phyloP scores from a whole-genome alignment of 352 stramenopile species.

The Stephanocyclus meneghinianus region DNA sequence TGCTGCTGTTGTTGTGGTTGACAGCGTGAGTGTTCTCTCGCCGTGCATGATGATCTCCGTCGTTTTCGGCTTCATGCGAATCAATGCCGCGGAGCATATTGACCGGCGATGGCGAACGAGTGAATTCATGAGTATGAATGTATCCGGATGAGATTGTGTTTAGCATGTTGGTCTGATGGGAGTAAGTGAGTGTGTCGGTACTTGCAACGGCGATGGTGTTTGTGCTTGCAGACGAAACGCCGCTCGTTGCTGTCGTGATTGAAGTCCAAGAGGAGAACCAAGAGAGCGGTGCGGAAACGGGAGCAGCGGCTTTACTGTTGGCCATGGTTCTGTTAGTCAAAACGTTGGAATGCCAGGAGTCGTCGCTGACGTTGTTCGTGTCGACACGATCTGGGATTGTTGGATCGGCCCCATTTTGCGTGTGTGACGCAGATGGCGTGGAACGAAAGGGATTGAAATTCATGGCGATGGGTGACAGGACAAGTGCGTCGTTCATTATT shows the following conservation, averaged over 20 bases:
- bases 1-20: not conserved
- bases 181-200: not conserved
- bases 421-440: not conserved
- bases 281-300: constrained; percentile 10
- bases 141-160: not conserved
- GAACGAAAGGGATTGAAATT: constrained; percentile 55
- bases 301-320: not conserved
- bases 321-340: not conserved
- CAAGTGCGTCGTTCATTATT: constrained; percentile 13
- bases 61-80: constrained; percentile 14
- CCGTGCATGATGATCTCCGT: too few species aligned
- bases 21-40: not conserved
- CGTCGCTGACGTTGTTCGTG: not conserved
- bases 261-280: constrained; percentile 48
- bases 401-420: not conserved
- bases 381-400: not conserved
- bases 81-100: constrained; percentile 17
- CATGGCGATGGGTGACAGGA: constrained; percentile 26
- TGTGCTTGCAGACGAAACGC: constrained; percentile 3
- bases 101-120: constrained; percentile 7
- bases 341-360: not conserved
- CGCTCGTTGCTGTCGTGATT: not conserved
- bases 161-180: not conserved
- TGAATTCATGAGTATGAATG: not conserved
- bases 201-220: not conserved